A percentile compares a stretch with the other conserved stretches of the same genome.
These are phyloP conservation scores for Chrysophaeum taylorii DNA, from an alignment of 352 stramenopile species.

Conservation along the genomic window DNA sequence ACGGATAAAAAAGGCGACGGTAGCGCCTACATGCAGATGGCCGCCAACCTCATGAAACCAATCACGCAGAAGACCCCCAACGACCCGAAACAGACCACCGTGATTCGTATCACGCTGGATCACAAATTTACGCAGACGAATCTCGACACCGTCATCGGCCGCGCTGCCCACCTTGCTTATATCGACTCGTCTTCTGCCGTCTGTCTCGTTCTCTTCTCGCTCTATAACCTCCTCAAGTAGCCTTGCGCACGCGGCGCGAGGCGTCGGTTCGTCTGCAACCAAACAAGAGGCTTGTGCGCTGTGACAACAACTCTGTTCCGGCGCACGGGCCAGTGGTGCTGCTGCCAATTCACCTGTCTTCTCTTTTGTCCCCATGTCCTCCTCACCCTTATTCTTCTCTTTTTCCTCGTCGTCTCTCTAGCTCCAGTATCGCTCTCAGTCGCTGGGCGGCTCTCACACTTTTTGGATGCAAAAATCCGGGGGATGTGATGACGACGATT, in stretches of 20 bases:
- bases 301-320: too few relatives aligned
- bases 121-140: constrained; percentile 12
- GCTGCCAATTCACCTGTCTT: too few relatives aligned
- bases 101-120: constrained; percentile 3
- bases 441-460: too few relatives aligned
- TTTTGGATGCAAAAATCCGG: too few relatives aligned
- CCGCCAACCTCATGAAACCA: constrained; percentile 6
- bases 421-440: too few relatives aligned
- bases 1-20: background rate
- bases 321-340: too few relatives aligned
- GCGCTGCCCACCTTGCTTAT: constrained; percentile 11
- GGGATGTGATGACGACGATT: too few relatives aligned
- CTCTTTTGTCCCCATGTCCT: background rate
- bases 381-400: background rate
- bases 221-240: constrained; percentile 14
- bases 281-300: too few relatives aligned
- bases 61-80: background rate
- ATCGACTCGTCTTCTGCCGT: constrained; percentile 11
- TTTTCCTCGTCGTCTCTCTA: too few relatives aligned
- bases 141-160: constrained; percentile 12
- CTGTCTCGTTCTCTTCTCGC: constrained; percentile 11
- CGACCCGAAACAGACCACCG: background rate
- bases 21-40: constrained; percentile 12
- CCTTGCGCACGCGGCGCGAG: background rate
- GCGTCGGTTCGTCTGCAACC: too few relatives aligned